Percentiles rank a stretch among this genome's conserved stretches.
These are phyloP conservation scores for Aspergillus avenaceus DNA, from an alignment of 495 filamentous ascomycete genomes.

Conservation along the genomic window DNA sequence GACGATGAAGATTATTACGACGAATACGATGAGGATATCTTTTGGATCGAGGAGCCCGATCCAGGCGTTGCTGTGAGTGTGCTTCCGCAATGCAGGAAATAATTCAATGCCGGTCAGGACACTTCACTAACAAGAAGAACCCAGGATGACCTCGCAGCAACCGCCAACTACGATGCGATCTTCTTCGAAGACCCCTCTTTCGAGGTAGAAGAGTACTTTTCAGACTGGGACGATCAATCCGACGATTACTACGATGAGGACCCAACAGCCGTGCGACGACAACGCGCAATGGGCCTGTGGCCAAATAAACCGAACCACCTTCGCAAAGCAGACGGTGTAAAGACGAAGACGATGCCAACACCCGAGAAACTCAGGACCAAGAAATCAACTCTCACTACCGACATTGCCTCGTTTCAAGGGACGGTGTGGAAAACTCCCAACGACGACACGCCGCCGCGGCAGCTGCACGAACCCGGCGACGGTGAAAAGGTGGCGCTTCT, in stretches of 20 bases:
- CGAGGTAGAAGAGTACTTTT: slow-evolving; percentile 40
- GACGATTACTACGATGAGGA: slow-evolving; percentile 51
- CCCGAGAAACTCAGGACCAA: slow-evolving; percentile 3
- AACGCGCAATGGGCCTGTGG: slow-evolving; percentile 13
- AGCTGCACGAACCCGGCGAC: slow-evolving; percentile 35
- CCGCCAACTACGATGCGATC: slow-evolving; percentile 38
- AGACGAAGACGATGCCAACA: not conserved
- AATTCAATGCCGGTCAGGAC: not conserved
- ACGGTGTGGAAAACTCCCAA: slow-evolving; percentile 36
- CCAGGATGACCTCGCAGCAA: slow-evolving; percentile 49
- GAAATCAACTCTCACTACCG: slow-evolving; percentile 13
- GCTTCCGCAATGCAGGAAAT: not conserved
- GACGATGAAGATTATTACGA: slow-evolving; percentile 50
- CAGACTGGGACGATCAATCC: slow-evolving; percentile 48
- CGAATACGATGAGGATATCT: slow-evolving; percentile 40
- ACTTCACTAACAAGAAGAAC: not conserved
- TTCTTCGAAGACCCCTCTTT: slow-evolving; percentile 37
- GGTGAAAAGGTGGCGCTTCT: slow-evolving; percentile 43
- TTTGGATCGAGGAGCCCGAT: slow-evolving; percentile 39
- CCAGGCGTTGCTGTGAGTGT: slow-evolving; percentile 39
- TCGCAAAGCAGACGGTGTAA: no score
- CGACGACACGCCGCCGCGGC: slow-evolving; percentile 23
- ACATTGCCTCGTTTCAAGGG: slow-evolving; percentile 32
- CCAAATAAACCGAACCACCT: slow-evolving; percentile 1
- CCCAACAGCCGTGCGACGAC: slow-evolving; percentile 23